These are phyloP conservation scores for Phytomonas francai DNA, from an alignment of 208 protist species.

Conservation along the genomic window DNA sequence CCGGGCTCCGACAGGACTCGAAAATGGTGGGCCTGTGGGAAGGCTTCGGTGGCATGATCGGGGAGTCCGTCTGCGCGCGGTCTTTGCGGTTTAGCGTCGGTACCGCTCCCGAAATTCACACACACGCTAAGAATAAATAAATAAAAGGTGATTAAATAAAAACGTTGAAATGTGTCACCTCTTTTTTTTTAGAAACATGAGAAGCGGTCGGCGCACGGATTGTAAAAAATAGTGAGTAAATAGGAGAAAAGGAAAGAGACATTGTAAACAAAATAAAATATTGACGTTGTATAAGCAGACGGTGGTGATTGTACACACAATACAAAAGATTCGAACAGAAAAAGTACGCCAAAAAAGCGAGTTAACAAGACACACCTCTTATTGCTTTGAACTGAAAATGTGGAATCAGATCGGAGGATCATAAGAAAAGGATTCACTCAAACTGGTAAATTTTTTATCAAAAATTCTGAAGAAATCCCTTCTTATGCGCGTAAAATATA, in stretches of 20 bases:
- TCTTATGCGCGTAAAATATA: background rate
- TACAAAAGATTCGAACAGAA: background rate
- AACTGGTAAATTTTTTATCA: background rate
- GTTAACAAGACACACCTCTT: background rate
- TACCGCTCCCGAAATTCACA: background rate
- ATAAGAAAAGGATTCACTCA: background rate
- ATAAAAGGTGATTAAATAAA: conserved; percentile 8
- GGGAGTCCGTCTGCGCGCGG: background rate
- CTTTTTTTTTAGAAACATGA: background rate
- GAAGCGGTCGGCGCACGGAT: background rate
- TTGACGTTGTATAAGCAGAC: background rate
- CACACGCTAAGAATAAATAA: background rate
- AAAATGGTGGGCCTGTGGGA: conserved; percentile 46
- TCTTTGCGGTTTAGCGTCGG: conserved; percentile 5
- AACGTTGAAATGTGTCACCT: background rate
- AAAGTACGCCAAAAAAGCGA: background rate
- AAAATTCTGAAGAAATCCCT: background rate
- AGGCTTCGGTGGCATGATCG: background rate
- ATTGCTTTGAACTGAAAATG: background rate
- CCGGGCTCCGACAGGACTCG: conserved; percentile 53
- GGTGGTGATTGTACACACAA: background rate
- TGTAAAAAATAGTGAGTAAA: background rate
- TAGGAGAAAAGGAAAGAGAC: conserved; percentile 5
- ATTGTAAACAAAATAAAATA: conserved; percentile 5
- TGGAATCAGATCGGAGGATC: background rate